A percentile compares a stretch with the other conserved stretches of the same genome.
phyloP scores from a whole-genome alignment of 257 asterid genomes.

The Henckelia pumila region DNA sequence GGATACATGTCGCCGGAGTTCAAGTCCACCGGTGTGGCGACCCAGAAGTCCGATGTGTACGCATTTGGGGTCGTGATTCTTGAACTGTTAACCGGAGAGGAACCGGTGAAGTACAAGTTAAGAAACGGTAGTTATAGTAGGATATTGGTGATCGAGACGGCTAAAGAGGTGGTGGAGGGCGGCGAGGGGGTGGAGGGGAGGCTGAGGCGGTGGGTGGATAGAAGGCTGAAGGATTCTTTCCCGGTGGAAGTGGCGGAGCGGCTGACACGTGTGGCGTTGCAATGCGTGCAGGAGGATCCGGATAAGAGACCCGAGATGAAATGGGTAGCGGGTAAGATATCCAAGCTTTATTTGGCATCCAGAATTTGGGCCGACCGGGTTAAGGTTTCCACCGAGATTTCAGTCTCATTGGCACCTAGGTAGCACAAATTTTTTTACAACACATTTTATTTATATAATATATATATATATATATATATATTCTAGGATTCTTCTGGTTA shows the following conservation, averaged over 20 bases:
- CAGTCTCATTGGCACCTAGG: conserved; percentile 78
- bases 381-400: conserved; percentile 54
- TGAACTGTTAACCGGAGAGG: conserved; percentile 79
- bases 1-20: conserved; percentile 98
- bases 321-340: conserved; percentile 66
- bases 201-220: conserved; percentile 84
- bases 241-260: conserved; percentile 88
- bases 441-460: no score
- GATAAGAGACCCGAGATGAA: conserved; percentile 80
- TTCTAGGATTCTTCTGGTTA: not conserved
- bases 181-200: conserved; percentile 45
- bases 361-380: conserved; percentile 57
- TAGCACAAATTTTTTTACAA: conserved; percentile 16
- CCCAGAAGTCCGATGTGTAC: conserved; percentile 88
- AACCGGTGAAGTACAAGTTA: conserved; percentile 57
- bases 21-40: conserved; percentile 60
- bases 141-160: conserved; percentile 56
- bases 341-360: conserved; percentile 73
- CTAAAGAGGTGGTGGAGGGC: conserved; percentile 47
- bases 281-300: conserved; percentile 81
- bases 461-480: no score
- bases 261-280: conserved; percentile 64
- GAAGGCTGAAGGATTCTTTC: conserved; percentile 85
- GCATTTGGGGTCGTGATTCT: conserved; percentile 85
- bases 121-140: conserved; percentile 40